A percentile compares a stretch with the other conserved stretches of the same genome.
These are phyloP conservation scores for Chlorella ohadii DNA, from an alignment of 139 green algal species.

Conservation along the genomic window DNA sequence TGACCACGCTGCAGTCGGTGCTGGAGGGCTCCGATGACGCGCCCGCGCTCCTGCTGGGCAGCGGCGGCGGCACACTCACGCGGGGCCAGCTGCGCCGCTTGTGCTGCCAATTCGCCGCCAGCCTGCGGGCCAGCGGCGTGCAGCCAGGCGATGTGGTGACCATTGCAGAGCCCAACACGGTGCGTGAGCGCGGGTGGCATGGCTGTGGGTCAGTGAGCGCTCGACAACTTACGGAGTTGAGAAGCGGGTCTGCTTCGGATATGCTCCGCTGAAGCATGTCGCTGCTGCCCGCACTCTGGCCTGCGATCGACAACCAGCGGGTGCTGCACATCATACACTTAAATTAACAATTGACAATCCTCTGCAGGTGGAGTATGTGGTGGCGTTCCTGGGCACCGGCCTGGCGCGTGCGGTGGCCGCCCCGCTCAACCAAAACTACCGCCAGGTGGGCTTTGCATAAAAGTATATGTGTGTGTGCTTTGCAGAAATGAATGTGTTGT, in stretches of 20 bases:
- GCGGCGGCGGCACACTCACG: slow-evolving; percentile 35
- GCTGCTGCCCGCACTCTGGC: too few species aligned
- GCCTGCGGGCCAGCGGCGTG: slow-evolving; percentile 49
- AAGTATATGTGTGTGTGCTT: too few species aligned
- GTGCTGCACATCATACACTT: too few species aligned
- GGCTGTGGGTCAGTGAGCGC: background rate
- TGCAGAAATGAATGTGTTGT: too few species aligned
- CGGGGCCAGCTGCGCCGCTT: slow-evolving; percentile 35
- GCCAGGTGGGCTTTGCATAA: slow-evolving; percentile 38
- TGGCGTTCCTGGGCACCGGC: slow-evolving; percentile 73
- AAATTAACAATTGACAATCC: too few species aligned
- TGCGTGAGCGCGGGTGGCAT: background rate
- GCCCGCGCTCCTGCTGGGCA: slow-evolving; percentile 38
- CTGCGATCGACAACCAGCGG: too few species aligned
- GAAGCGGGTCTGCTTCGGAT: too few species aligned
- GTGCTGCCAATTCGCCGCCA: slow-evolving; percentile 36
- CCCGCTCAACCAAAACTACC: slow-evolving; percentile 78
- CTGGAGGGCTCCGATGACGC: background rate
- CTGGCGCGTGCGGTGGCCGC: slow-evolving; percentile 66
- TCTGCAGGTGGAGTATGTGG: slow-evolving; percentile 72
- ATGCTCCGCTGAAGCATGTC: too few species aligned
- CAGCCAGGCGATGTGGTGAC: slow-evolving; percentile 66
- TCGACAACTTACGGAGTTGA: too few species aligned
- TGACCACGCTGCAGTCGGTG: background rate
- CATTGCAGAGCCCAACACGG: slow-evolving; percentile 74